A percentile compares a stretch with the other conserved stretches of the same genome.
phyloP scores from a whole-genome alignment of 1,284 basidiomycete species.

The Rhodotorula sp. region DNA sequence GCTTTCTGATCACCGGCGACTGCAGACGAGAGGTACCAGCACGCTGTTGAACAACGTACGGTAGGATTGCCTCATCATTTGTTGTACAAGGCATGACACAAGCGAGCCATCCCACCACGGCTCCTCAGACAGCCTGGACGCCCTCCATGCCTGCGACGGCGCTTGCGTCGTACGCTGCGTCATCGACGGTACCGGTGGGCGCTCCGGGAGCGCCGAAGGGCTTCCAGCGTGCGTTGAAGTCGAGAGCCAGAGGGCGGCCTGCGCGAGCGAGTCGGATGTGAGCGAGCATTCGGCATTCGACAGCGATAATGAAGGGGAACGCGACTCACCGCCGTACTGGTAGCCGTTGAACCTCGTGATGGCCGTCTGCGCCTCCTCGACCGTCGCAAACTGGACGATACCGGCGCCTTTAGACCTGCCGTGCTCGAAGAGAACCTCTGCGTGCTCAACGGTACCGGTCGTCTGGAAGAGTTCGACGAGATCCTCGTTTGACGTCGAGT shows the following conservation, averaged over 20 bases:
- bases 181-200: background rate
- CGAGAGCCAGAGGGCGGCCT: constrained; percentile 7
- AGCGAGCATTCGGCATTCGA: too few relatives aligned
- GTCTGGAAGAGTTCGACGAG: constrained; percentile 97
- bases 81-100: background rate
- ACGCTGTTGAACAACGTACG: too few relatives aligned
- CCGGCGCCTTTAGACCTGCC: constrained; percentile 85
- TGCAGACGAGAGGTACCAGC: too few relatives aligned
- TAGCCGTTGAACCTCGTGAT: constrained; percentile 64
- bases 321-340: background rate
- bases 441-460: constrained; percentile 87
- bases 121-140: background rate
- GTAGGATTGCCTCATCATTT: too few relatives aligned
- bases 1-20: too few relatives aligned
- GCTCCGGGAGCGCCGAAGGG: too few relatives aligned
- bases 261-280: too few relatives aligned
- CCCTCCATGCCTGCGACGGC: background rate
- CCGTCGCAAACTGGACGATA: constrained; percentile 89
- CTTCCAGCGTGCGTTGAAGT: constrained; percentile 3
- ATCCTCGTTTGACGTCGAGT: constrained; percentile 99
- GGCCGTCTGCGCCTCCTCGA: constrained; percentile 85
- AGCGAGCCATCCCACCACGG: background rate
- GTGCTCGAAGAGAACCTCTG: constrained; percentile 83
- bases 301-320: background rate
- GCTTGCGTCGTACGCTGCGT: background rate